phyloP scores from a whole-genome alignment of 208 protist genomes.

The Trypanosoma brucei region DNA sequence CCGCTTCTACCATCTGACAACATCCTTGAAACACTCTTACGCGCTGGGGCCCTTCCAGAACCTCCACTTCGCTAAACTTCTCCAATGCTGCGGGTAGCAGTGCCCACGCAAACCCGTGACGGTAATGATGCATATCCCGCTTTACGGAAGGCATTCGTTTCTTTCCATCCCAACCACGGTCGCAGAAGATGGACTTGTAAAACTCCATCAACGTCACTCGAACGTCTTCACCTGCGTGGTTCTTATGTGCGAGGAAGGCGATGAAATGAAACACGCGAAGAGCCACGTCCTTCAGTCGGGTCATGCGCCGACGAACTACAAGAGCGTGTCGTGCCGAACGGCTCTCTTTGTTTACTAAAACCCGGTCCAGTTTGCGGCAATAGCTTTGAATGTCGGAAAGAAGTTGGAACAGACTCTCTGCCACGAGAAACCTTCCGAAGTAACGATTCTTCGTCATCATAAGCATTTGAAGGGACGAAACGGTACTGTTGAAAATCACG shows the following conservation, averaged over 20 bases:
- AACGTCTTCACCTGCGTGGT: constrained; percentile 78
- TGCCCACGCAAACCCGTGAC: constrained; percentile 83
- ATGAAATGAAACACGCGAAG: constrained; percentile 81
- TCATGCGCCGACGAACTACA: constrained; percentile 52
- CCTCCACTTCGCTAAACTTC: constrained; percentile 70
- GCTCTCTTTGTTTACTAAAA: constrained; percentile 42
- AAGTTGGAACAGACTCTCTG: constrained; percentile 75
- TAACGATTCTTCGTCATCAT: constrained; percentile 81
- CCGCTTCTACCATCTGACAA: constrained; percentile 67
- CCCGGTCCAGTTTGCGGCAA: constrained; percentile 60
- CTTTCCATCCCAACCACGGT: constrained; percentile 85
- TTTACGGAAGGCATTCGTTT: constrained; percentile 60
- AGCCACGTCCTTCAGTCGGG: constrained; percentile 52
- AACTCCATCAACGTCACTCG: constrained; percentile 75
- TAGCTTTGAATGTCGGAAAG: constrained; percentile 87
- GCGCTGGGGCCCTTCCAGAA: constrained; percentile 57
- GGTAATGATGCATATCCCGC: constrained; percentile 84
- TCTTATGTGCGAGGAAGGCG: constrained; percentile 82
- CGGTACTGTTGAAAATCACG: constrained; percentile 61
- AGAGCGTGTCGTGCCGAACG: constrained; percentile 41
- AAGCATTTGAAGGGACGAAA: constrained; percentile 68
- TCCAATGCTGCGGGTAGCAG: constrained; percentile 66
- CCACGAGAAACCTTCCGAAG: constrained; percentile 63
- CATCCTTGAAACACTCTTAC: constrained; percentile 68
- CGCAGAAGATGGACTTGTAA: constrained; percentile 89